Evolutionary conservation across 176 grass and related monocot genomes (phyloP).

Genomic region (Phragmites australis): DNA sequence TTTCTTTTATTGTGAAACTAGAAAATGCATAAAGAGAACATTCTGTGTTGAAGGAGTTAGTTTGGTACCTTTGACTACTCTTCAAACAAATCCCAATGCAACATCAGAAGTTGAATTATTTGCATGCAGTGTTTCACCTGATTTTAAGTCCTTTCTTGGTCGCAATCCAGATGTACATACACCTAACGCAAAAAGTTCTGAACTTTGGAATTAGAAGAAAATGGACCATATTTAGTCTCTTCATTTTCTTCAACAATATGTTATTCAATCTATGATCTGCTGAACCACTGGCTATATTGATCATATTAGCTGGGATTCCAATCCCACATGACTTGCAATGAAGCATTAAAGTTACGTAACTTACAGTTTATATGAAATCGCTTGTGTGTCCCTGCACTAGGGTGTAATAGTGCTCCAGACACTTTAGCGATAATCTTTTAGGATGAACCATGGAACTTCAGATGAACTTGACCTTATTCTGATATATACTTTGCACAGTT

Average conservation of each 20-base stretch:
- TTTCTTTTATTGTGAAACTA: neutral
- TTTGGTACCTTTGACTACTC: neutral
- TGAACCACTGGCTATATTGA: neutral
- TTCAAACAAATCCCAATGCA: neutral
- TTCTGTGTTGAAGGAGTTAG: neutral
- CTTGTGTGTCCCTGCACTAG: neutral
- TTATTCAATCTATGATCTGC: conserved; percentile 6
- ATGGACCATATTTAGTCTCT: neutral
- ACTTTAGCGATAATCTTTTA: neutral
- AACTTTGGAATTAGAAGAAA: conserved; percentile 18
- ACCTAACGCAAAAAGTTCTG: neutral
- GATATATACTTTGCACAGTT: conserved; percentile 47
- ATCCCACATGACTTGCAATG: neutral
- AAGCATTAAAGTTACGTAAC: neutral
- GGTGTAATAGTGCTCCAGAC: neutral
- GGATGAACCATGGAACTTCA: conserved; percentile 1
- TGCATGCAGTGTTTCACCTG: neutral
- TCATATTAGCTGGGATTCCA: neutral
- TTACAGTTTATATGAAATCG: conserved; percentile 5
- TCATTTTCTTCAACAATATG: neutral
- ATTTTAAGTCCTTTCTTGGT: neutral
- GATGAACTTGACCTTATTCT: conserved; percentile 19
- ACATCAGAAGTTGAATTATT: neutral
- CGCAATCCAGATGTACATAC: neutral
- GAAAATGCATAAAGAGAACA: neutral